Base-by-base conservation (phyloP, 805 yeast genomes). In the Candida railenensis region DNA sequence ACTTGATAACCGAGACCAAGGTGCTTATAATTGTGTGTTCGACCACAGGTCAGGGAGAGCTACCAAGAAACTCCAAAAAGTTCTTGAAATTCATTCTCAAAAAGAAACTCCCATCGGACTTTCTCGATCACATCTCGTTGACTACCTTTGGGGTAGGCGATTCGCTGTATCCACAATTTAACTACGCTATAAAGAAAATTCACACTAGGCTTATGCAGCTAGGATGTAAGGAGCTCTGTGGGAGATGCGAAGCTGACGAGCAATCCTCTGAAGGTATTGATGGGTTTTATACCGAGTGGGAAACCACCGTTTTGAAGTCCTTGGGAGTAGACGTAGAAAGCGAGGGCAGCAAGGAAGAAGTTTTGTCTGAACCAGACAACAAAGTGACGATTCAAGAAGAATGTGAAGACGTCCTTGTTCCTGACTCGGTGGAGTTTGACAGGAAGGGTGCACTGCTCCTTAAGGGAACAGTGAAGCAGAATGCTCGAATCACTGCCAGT, bases 11-110 rank as follows among this genome's bases (percentile, higher is more conserved):
- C 3, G 65, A 68, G 9, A 74, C 81, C 14, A 56, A 67, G 4
- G 64, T 66, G 22, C 69, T 81, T 44, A 70, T 83, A 19, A 73
- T 85, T 0, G 61, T 92, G 2, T 87, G 95, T 60, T 83, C 97
- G 1, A 92, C 99, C 0, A 86, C 96, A 1, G 98, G 99, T 5
- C 97, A 92, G 64, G 99, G 99, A 22, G 96, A 87, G 50, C 65
- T 92, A 30, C 98, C 99, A 0, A 65, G 86, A 37, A 89, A 89
- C 59, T 84, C 86, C 0, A 73, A 73, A 51, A 80, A 78, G 49
- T 80, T 92, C 51, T 87, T 96, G 95, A 74, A 76, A 53, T 81
- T 85, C 50, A 63, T 94, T 54, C 76, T 89, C 47, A 80, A 78
- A 59, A 81, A 77, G 59, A 82, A 81, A 52, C 76, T 92, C 5